Conservation (phyloP, 2,329 filamentous ascomycete species). For the Epichloe elymi region DNA sequence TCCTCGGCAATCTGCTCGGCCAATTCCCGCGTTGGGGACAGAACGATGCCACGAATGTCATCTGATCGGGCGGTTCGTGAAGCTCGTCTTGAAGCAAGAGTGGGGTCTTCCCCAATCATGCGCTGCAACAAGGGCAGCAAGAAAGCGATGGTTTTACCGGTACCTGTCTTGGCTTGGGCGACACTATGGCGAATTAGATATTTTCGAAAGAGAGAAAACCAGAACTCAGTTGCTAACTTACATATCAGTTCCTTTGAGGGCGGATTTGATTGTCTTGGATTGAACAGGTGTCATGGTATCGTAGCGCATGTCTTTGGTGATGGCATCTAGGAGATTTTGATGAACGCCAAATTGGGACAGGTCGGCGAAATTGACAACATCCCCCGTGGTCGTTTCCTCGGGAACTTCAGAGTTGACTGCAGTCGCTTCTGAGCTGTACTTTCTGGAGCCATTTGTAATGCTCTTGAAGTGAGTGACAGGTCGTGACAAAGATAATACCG, state of each 20-base stretch:
- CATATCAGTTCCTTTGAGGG: slow-evolving; percentile 71
- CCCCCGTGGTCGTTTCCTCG: slow-evolving; percentile 11
- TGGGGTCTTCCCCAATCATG: slow-evolving; percentile 52
- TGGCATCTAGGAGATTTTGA: slow-evolving; percentile 48
- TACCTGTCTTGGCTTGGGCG: slow-evolving; percentile 92
- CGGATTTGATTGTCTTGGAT: slow-evolving; percentile 65
- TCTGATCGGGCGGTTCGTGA: slow-evolving; percentile 27
- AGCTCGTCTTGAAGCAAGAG: slow-evolving; percentile 36
- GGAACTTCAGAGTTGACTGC: slow-evolving; percentile 11
- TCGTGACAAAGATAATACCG: slow-evolving; percentile 10
- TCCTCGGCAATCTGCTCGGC: slow-evolving; percentile 72
- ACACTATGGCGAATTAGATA: slow-evolving; percentile 38
- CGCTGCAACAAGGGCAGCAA: slow-evolving; percentile 74
- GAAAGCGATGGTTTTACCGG: slow-evolving; percentile 92
- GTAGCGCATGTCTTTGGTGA: slow-evolving; percentile 62
- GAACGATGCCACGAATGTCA: slow-evolving; percentile 56
- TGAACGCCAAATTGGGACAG: slow-evolving; percentile 41
- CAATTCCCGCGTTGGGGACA: slow-evolving; percentile 71
- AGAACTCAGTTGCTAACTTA: slow-evolving; percentile 32
- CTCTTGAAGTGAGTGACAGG: slow-evolving; percentile 10
- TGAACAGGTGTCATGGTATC: slow-evolving; percentile 90
- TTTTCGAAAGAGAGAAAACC: neutral
- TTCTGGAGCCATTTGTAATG: slow-evolving; percentile 15
- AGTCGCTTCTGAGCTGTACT: slow-evolving; percentile 28
- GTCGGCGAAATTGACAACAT: slow-evolving; percentile 29